Base-by-base conservation (phyloP, 495 filamentous ascomycete genomes). In the Usnea hakonensis region DNA sequence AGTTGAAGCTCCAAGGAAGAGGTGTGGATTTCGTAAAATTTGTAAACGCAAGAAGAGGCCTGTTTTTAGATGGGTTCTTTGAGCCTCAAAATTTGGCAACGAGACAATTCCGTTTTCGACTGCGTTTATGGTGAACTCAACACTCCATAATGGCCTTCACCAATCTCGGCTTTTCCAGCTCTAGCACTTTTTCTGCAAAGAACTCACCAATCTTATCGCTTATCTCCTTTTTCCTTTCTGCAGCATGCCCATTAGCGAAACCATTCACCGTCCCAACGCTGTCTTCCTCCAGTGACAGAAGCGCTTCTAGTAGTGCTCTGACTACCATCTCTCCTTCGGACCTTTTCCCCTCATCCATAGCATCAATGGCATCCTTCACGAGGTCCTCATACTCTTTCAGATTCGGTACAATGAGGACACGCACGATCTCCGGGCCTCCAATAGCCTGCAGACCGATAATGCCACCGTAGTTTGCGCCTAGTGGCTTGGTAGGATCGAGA, bases 401-500 rank as follows among this genome's bases (percentile, higher is more conserved):
- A 68, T 93, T 95, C 8, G 89, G 90, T 9, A 97, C 68, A 17
- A 97, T 79, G 21, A 96, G 78, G 36, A 87, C 80, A 8, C 88
- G 85, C n/a, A 97, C 83, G 19, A 87, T 85, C 61, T 94, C 90
- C 1, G 82, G 66, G 0, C 91, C 91, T 16, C 90, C 90, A 26
- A 93, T 84, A 0, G 83, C 80, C 0, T 83, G 78, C 14, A 98
- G 77, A 5, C 90, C 91, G 43, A 83, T 80, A 43, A 98, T 81
- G 13, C 92, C 90, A 55, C 94, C 94, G 70, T 90, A 97, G 68
- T 94, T 89, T 6, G 90, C 86, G 21, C 85, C 82, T 6, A 91
- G 81, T 0, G 90, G 84, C 69, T 90, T 87, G 36, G 83, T 79
- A 0, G 90, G 89, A 71, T 96, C 91, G 10, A 98, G 83, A 72